Evolutionary conservation across 1,284 basidiomycete species (phyloP).

Genomic region (Marasmius tenuissimus): DNA sequence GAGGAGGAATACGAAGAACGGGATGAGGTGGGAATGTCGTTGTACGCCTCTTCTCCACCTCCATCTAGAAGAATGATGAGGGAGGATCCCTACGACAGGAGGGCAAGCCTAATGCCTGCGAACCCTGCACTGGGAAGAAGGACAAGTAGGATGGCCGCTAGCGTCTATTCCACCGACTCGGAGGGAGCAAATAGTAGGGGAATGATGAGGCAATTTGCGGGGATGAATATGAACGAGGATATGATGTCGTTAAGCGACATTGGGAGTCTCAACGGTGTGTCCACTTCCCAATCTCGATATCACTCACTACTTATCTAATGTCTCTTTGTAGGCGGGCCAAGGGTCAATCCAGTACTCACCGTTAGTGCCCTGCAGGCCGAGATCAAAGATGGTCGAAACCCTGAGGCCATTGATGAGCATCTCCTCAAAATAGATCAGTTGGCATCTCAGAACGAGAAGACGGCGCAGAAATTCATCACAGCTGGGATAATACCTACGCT

Average conservation of each 20-base stretch:
- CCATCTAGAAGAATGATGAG: background rate
- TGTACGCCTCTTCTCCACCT: background rate
- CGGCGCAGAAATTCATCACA: slow-evolving; percentile 11
- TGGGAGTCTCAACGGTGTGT: background rate
- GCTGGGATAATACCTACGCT: slow-evolving; percentile 11
- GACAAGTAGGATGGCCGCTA: background rate
- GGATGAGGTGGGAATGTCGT: background rate
- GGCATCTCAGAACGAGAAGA: slow-evolving; percentile 7
- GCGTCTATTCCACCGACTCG: background rate
- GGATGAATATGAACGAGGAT: background rate
- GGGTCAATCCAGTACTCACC: slow-evolving; percentile 10
- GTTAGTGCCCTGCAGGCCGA: slow-evolving; percentile 14
- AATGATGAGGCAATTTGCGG: background rate
- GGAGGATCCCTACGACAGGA: background rate
- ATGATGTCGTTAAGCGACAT: background rate
- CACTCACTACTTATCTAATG: background rate
- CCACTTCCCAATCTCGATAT: background rate
- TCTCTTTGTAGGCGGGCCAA: background rate
- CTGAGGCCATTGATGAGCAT: slow-evolving; percentile 8
- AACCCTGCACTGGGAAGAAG: background rate
- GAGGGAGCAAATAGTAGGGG: background rate
- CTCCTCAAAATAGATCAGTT: slow-evolving; percentile 10
- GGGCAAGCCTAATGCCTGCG: background rate
- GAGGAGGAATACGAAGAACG: background rate
- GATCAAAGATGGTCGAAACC: slow-evolving; percentile 7